These are phyloP conservation scores for Cordyceps cicadae DNA, from an alignment of 2,329 filamentous ascomycete genomes.

Conservation along the genomic window DNA sequence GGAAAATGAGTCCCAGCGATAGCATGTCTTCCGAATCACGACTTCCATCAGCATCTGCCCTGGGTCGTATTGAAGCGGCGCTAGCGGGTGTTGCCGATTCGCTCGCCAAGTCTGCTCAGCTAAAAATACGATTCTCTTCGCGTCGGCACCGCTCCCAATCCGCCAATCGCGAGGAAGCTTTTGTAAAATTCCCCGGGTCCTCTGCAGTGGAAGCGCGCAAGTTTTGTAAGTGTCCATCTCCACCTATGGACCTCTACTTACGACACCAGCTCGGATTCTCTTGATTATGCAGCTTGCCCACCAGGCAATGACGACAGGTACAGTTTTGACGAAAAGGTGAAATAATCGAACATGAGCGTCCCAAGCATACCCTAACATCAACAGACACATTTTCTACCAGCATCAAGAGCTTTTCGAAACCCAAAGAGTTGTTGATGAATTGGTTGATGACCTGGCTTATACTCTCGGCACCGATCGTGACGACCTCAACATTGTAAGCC, in stretches of 20 bases:
- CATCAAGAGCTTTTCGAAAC: constrained; percentile 62
- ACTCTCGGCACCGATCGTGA: constrained; percentile 58
- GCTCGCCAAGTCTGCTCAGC: constrained; percentile 19
- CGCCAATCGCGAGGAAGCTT: constrained; percentile 7
- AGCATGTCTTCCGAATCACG: background rate
- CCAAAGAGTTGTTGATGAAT: constrained; percentile 60
- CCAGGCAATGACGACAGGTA: constrained; percentile 47
- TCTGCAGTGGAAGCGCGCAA: constrained; percentile 39
- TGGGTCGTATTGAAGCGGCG: constrained; percentile 29
- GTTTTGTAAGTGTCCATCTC: constrained; percentile 36
- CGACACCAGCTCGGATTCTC: constrained; percentile 42
- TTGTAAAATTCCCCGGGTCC: constrained; percentile 39
- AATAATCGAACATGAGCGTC: background rate
- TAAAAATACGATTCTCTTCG: constrained; percentile 21
- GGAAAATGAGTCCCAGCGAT: background rate
- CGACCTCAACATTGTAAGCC: constrained; percentile 59
- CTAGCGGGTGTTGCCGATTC: constrained; percentile 23
- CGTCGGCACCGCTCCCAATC: constrained; percentile 13
- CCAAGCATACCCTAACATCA: background rate
- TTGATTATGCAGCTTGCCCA: constrained; percentile 52
- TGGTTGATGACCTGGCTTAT: constrained; percentile 66
- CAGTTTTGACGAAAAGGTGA: constrained; percentile 47
- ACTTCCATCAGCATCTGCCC: constrained; percentile 17
- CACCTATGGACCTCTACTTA: background rate
- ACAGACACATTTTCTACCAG: constrained; percentile 73